phyloP scores from a whole-genome alignment of 75 land plant genomes.

The Pinus taeda region DNA sequence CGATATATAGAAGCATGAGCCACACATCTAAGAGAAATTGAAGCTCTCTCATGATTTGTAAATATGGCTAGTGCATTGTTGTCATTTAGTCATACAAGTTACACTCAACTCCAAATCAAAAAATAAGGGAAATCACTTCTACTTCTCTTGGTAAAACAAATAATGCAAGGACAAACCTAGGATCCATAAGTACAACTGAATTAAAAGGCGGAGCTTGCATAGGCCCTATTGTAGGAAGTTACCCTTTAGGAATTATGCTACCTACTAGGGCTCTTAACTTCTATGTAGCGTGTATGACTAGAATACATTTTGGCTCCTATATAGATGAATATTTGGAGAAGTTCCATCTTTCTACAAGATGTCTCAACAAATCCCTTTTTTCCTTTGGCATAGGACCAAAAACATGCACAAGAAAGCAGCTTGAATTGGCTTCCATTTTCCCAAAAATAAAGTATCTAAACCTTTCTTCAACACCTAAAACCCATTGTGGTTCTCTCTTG shows the following conservation, averaged over 20 bases:
- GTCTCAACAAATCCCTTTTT: constrained; percentile 78
- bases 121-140: constrained; percentile 79
- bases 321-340: constrained; percentile 68
- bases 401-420: constrained; percentile 67
- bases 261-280: constrained; percentile 79
- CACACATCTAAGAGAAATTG: constrained; percentile 90
- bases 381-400: constrained; percentile 74
- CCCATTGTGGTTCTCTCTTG: constrained; percentile 92
- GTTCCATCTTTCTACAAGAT: constrained; percentile 94
- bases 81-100: constrained; percentile 97
- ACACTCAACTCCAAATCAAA: constrained; percentile 98
- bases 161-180: constrained; percentile 84
- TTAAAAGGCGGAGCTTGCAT: constrained; percentile 48
- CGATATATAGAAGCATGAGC: constrained; percentile 85
- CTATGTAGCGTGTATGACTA: constrained; percentile 72
- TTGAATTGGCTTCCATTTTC: constrained; percentile 39
- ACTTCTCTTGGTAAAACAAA: constrained; percentile 91
- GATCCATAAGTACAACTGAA: constrained; percentile 89
- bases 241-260: constrained; percentile 43
- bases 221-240: constrained; percentile 17
- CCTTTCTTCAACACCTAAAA: constrained; percentile 83
- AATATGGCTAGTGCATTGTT: constrained; percentile 95
- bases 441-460: constrained; percentile 83
- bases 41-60: constrained; percentile 79
- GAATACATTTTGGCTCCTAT: constrained; percentile 87